Percentiles rank a stretch among this genome's conserved stretches.
Evolutionary conservation across 768 basidiomycete species (phyloP).

Genomic region (Holtermannia corniformis): DNA sequence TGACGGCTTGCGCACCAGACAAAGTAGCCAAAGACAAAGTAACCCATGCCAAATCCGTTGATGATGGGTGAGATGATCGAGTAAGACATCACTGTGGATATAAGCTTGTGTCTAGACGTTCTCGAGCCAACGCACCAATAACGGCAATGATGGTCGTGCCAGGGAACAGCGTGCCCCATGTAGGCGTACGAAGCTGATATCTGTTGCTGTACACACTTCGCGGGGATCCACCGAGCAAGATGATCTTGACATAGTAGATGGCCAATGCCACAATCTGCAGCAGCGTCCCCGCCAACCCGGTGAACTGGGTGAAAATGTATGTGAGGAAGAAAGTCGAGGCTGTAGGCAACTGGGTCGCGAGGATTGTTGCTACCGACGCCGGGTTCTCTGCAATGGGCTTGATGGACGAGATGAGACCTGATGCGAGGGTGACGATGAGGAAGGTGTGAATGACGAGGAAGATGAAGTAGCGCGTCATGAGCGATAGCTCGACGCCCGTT

Average conservation of each 20-base stretch:
- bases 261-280: constrained; percentile 63
- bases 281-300: constrained; percentile 70
- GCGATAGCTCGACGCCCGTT: constrained; percentile 70
- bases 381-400: constrained; percentile 59
- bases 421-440: constrained; percentile 73
- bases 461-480: constrained; percentile 87
- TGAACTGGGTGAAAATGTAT: constrained; percentile 51
- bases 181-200: constrained; percentile 57
- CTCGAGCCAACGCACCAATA: constrained; percentile 61
- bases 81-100: constrained; percentile 47
- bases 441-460: constrained; percentile 93
- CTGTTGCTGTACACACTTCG: constrained; percentile 68
- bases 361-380: constrained; percentile 54
- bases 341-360: constrained; percentile 67
- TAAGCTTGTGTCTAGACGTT: constrained; percentile 13
- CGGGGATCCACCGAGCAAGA: constrained; percentile 71
- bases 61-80: constrained; percentile 86
- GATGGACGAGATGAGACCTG: constrained; percentile 70
- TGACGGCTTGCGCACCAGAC: too few species aligned
- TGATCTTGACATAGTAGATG: constrained; percentile 83
- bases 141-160: constrained; percentile 66
- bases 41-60: constrained; percentile 71
- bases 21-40: constrained; percentile 75
- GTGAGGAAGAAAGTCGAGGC: constrained; percentile 40
- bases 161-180: constrained; percentile 67